Conservation (phyloP, 2,329 filamentous ascomycete species). For the Aspergillus sp. region DNA sequence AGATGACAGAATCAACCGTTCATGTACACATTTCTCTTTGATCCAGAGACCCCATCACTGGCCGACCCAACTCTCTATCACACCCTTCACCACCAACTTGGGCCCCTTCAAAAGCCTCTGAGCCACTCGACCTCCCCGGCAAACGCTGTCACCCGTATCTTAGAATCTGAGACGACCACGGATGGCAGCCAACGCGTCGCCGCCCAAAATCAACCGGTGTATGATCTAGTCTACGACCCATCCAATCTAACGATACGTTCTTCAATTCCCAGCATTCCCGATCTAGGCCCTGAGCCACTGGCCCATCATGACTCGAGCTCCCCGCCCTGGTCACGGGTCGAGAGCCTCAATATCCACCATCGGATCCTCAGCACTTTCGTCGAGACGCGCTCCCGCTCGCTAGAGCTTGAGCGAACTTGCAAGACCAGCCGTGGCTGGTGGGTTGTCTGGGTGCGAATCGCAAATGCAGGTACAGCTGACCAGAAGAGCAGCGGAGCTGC, state of each 20-base stretch:
- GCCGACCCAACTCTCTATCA: conserved; percentile 45
- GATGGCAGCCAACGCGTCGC: conserved; percentile 30
- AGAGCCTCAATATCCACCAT: conserved; percentile 61
- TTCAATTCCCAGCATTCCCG: conserved; percentile 63
- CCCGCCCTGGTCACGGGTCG: conserved; percentile 51
- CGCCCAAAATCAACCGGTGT: conserved; percentile 46
- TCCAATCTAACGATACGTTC: conserved; percentile 57
- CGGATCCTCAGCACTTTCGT: conserved; percentile 57
- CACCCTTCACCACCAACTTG: conserved; percentile 48
- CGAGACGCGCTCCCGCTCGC: conserved; percentile 46
- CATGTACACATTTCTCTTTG: conserved; percentile 51
- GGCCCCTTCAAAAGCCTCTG: conserved; percentile 47
- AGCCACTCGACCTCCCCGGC: conserved; percentile 45
- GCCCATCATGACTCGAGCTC: conserved; percentile 9
- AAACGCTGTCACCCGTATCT: conserved; percentile 39
- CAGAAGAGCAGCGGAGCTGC: conserved; percentile 10
- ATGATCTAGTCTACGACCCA: conserved; percentile 61
- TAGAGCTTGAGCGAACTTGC: conserved; percentile 58
- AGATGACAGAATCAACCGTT: conserved; percentile 45
- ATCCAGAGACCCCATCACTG: conserved; percentile 40
- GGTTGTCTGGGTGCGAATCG: conserved; percentile 62
- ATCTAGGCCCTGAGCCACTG: conserved; percentile 41
- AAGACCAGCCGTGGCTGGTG: conserved; percentile 66
- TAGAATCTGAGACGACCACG: conserved; percentile 27
- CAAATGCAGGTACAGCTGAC: conserved; percentile 13